These are phyloP conservation scores for Cadophora gregata DNA, from an alignment of 2,329 filamentous ascomycete genomes.

Conservation along the genomic window DNA sequence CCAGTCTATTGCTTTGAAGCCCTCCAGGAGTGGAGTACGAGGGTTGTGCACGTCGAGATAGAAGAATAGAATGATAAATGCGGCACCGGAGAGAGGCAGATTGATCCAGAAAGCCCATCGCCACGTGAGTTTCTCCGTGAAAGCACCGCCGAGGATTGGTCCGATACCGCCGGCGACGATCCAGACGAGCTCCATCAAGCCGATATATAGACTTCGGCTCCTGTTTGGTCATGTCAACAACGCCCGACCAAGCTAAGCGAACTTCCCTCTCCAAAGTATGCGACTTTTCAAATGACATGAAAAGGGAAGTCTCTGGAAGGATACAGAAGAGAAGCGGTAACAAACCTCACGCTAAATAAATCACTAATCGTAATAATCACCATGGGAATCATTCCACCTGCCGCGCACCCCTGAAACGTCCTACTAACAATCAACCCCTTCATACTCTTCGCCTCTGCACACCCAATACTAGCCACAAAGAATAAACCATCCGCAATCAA, in stretches of 20 bases:
- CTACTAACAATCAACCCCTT: constrained; percentile 67
- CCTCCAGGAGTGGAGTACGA: constrained; percentile 59
- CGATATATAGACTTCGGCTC: constrained; percentile 39
- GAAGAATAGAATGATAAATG: constrained; percentile 61
- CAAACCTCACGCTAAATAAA: constrained; percentile 64
- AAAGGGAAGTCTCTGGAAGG: background rate
- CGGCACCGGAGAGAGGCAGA: constrained; percentile 36
- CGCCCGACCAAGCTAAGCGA: constrained; percentile 49
- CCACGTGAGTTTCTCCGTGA: constrained; percentile 64
- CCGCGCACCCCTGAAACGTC: constrained; percentile 67
- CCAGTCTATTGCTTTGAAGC: constrained; percentile 65
- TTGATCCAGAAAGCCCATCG: constrained; percentile 68
- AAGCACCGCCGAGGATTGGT: constrained; percentile 65
- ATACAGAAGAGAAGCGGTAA: constrained; percentile 41
- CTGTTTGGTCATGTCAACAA: constrained; percentile 42
- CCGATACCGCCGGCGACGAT: constrained; percentile 64
- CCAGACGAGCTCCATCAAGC: constrained; percentile 65
- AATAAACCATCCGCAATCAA: constrained; percentile 67
- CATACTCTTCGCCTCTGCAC: constrained; percentile 61
- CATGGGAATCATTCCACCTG: constrained; percentile 66
- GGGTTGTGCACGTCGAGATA: constrained; percentile 71
- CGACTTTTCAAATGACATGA: background rate
- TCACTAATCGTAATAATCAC: constrained; percentile 70
- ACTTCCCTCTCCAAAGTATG: background rate
- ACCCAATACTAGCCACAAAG: constrained; percentile 65